Evolutionary conservation across 805 yeast species (phyloP), one percentile per base, ranked within the genome.

Genomic region (Candida awuae): DNA sequence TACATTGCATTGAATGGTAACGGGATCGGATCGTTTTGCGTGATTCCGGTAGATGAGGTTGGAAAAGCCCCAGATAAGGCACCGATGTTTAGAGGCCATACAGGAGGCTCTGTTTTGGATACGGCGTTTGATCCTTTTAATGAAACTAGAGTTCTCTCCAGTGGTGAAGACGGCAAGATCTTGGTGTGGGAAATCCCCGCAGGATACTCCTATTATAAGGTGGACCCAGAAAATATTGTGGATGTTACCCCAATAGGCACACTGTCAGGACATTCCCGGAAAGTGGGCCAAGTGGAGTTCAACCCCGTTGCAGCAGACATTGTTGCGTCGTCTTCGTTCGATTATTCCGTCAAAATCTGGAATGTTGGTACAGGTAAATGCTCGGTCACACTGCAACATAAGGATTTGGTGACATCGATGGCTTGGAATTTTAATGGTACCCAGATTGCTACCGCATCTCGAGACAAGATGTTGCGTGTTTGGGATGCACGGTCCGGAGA

Each of bases 21-120:
- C 9, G 97, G 97, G 29, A 97, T 97, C 46, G 99, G 99, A 38
- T 94, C 97, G 0, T 88, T 92, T 67, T 96, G 95, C 1, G 84
- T 94, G 10, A 77, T 92, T 44, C 98, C 98, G 2, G 66, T 85
- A 19, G 58, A 59, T 8, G 96, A 90, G 59, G 80, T 76, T 15
- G 97, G 98, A 8, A 92, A 88, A 57, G 79, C 88, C 7, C 97
- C 96, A 4, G 99, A 92, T 51, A 76, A 80, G 44, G 88, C 87
- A 35, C 92, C 98, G 2, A 70, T 92, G 49, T 92, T 90, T 62
- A 77, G 96, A 53, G 98, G 98, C 13, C 98, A 90, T 60, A 83
- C 88, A 23, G 96, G 95, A 18, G 96, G 95, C 20, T 81, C 94
- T 8, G 97, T 92, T 26, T 71, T 92, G 50, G 99, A 92, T 63